phyloP scores from a whole-genome alignment of 805 yeast genomes.

The Candida germanica region DNA sequence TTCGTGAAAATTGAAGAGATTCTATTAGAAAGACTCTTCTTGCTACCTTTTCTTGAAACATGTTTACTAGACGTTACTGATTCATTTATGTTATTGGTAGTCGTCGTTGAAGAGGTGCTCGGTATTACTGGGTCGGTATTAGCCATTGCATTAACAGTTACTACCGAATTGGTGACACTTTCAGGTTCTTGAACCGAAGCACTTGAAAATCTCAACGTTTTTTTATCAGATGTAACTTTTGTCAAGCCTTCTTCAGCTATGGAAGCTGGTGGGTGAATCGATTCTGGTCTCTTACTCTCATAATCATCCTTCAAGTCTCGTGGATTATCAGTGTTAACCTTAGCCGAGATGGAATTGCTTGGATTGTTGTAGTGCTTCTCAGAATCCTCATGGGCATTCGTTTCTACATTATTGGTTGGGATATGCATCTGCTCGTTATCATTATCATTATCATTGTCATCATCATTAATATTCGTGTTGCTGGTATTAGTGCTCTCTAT shows the following conservation, averaged over 20 bases:
- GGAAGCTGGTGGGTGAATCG: neutral
- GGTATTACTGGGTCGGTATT: slow-evolving; percentile 13
- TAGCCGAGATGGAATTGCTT: neutral
- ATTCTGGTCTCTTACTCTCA: neutral
- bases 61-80: neutral
- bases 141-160: slow-evolving; percentile 30
- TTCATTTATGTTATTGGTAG: neutral
- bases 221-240: slow-evolving; percentile 35
- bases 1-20: slow-evolving; percentile 42
- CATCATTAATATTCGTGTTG: neutral
- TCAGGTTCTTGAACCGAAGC: slow-evolving; percentile 18
- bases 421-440: no score
- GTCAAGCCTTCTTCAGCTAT: slow-evolving; percentile 12
- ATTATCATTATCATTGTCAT: neutral
- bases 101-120: neutral
- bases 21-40: slow-evolving; percentile 24
- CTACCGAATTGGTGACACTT: slow-evolving; percentile 28
- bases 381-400: no score
- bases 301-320: no score
- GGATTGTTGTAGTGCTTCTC: neutral
- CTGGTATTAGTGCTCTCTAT: neutral
- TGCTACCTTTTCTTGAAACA: slow-evolving; percentile 3
- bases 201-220: slow-evolving; percentile 29
- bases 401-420: no score
- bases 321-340: no score